These are phyloP conservation scores for Verticillium nonalfalfae DNA, from an alignment of 2,329 filamentous ascomycete genomes.

Conservation along the genomic window DNA sequence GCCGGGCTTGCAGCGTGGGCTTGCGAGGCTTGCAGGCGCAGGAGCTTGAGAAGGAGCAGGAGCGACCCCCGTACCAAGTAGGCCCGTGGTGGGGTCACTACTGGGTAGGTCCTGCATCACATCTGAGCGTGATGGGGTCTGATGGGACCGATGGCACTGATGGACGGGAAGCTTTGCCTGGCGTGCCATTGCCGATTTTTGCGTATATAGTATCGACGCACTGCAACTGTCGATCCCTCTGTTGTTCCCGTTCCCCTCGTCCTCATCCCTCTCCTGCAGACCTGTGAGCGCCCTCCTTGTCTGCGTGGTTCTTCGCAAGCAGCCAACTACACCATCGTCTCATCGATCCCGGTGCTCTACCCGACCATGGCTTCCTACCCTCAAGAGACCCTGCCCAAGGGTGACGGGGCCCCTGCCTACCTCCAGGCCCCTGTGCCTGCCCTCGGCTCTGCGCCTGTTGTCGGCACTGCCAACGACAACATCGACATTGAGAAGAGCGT, in stretches of 20 bases:
- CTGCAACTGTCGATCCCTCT: not conserved
- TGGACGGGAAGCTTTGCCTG: not conserved
- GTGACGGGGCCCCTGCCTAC: not conserved
- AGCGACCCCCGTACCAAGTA: not conserved
- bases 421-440: not conserved
- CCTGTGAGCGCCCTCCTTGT: not conserved
- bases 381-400: not conserved
- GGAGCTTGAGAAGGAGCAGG: not conserved
- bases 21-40: not conserved
- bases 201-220: not conserved
- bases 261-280: not conserved
- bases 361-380: not conserved
- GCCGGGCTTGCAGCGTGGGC: not conserved
- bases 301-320: not conserved
- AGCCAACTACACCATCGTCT: not conserved
- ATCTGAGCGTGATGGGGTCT: not conserved
- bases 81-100: not conserved
- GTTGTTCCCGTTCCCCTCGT: not conserved
- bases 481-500: slow-evolving; percentile 8
- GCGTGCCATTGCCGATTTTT: not conserved
- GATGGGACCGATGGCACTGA: not conserved
- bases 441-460: not conserved
- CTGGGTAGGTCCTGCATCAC: not conserved
- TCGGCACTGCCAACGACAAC: not conserved
- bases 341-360: not conserved